Evolutionary conservation across 257 asterid species (phyloP).

Genomic region (Solanum tarapatanum): DNA sequence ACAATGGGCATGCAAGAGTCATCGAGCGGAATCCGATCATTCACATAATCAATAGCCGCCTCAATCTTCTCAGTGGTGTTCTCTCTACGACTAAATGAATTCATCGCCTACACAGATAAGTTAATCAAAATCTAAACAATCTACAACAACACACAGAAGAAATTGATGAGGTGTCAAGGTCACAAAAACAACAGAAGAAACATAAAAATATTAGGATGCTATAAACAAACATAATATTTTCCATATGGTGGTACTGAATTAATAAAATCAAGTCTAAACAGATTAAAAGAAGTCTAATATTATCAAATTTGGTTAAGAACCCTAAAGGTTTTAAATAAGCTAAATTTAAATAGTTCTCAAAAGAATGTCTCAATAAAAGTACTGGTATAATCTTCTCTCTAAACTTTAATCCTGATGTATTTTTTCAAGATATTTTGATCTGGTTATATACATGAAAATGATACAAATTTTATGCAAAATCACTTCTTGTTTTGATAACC

Average conservation of each 20-base stretch:
- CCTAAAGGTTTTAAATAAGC: background rate
- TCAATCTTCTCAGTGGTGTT: conserved; percentile 51
- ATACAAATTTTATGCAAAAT: background rate
- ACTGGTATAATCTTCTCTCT: background rate
- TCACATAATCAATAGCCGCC: conserved; percentile 37
- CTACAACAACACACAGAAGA: background rate
- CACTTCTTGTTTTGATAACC: background rate
- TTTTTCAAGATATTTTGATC: background rate
- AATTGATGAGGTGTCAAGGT: background rate
- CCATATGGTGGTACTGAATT: background rate
- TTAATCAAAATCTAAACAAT: background rate
- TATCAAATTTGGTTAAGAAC: background rate
- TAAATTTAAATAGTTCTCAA: background rate
- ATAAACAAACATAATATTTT: background rate
- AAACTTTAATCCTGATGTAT: background rate
- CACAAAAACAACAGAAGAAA: background rate
- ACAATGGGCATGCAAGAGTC: conserved; percentile 25
- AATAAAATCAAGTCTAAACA: background rate
- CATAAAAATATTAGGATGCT: background rate
- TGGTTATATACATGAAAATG: background rate
- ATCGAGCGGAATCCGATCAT: conserved; percentile 22
- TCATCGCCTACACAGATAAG: conserved; percentile 38
- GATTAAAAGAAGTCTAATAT: background rate
- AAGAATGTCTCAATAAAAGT: background rate
- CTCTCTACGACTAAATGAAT: conserved; percentile 39